Evolutionary conservation across 1,139 yeast genomes (phyloP), one percentile per base, ranked within the genome.

Genomic region (Nematodospora anomalae): DNA sequence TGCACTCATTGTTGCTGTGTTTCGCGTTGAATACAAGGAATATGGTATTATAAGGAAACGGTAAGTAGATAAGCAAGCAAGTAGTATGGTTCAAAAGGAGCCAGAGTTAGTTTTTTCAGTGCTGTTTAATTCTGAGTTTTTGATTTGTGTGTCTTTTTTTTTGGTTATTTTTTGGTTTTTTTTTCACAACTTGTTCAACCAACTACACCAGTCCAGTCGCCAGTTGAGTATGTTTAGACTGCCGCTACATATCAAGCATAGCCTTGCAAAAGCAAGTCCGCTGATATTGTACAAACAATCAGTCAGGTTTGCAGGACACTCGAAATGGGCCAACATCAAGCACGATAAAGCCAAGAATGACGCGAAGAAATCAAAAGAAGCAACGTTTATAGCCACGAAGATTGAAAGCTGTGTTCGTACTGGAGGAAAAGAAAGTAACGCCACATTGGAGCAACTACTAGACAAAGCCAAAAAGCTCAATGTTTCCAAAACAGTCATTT

Each of bases 261-360:
- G 21, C 21, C 8, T 18, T 18, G 7, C 21, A 8, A 18, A 8
- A 18, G 6, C 21, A 18, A 18, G 8, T 18, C 8, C 8, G 7
- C 21, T 18, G 21, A 18, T 18, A 6, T 6, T 18, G 8, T 18
- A 18, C 21, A 30, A 3, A 5, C 21, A 9, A 4, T 30, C 30
- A 12, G 30, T 42, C 5, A 37, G 49, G 4, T 37, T 45, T 6
- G 79, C 83, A 0, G 96, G 98, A 1, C 98, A 92, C 59, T 83
- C 87, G 28, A 92, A 90, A 61, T 92, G 98, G 98, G 87, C 95
- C 30, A 88, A 87, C 37, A 92, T 92, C 47, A 83, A 89, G 54
- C 97, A 89, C 53, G 95, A 87, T 57, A 92, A 92, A 62, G 95
- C 95, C 39, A 87, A 88, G 47, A 88, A 89, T 54, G 98, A 92